phyloP scores from a whole-genome alignment of 192 early-diverging fungal genomes.

The Spizellomyces sp. region DNA sequence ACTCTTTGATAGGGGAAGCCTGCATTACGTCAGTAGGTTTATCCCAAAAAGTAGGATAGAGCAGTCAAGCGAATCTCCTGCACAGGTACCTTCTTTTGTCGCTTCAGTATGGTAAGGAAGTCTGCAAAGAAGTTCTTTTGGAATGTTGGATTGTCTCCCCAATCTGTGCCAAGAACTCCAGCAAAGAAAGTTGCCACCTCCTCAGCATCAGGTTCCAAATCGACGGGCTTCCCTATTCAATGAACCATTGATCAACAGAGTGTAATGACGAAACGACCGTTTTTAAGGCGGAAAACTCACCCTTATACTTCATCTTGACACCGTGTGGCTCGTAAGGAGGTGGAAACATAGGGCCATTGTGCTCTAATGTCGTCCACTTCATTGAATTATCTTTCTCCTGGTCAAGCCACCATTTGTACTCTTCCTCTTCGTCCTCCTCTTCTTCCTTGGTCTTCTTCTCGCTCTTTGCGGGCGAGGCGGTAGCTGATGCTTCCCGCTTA shows the following conservation, averaged over 20 bases:
- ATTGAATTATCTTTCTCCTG: constrained; percentile 17
- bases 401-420: constrained; percentile 40
- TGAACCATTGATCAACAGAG: background rate
- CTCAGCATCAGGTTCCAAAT: constrained; percentile 77
- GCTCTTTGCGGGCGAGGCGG: background rate
- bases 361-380: constrained; percentile 81
- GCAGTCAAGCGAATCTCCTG: background rate
- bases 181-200: constrained; percentile 97
- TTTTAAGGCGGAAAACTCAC: constrained; percentile 28
- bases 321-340: constrained; percentile 89
- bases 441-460: constrained; percentile 11
- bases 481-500: constrained; percentile 2
- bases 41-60: background rate
- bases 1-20: constrained; percentile 71
- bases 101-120: constrained; percentile 69
- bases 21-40: constrained; percentile 16
- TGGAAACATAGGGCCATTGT: constrained; percentile 89
- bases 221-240: constrained; percentile 45
- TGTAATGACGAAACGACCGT: background rate
- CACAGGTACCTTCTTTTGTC: constrained; percentile 64
- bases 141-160: constrained; percentile 81
- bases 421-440: constrained; percentile 33
- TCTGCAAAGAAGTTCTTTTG: constrained; percentile 92
- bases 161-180: constrained; percentile 79
- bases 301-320: constrained; percentile 85